Evolutionary conservation across 768 basidiomycete genomes (phyloP), one percentile per base, ranked within the genome.

Genomic region (Phlebiopsis gigantea): DNA sequence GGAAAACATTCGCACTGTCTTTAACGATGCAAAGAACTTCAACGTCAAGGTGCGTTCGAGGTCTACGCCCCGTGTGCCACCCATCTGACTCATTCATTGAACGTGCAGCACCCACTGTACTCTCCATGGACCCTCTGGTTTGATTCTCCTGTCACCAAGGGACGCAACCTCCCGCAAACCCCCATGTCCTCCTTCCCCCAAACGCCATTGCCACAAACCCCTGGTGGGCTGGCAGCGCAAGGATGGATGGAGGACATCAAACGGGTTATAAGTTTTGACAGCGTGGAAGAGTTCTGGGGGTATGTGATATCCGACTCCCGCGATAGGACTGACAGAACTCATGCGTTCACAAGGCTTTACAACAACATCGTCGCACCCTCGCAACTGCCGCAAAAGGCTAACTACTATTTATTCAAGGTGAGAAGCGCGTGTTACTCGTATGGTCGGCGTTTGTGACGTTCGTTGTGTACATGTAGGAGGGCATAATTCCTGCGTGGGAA

Each of bases 251-350:
- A 99, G 67, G 93, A 98, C 66, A 95, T 99, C 67, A 93, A 95
- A 66, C 88, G 90, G 56, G 96, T 99, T 53, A 93, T 98, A 69
- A 87, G 82, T 59, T 97, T 99, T 68, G 90, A 96, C 67, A 91
- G 88, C 57, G 97, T 99, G 19, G 97, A 99, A 74, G 96, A 98
- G 72, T 99, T 99, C 75, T 99, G 97, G 97, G 96, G 96, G 90
- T 90, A 65, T 65, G 87, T 77, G 4, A 28, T 34, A 55, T 26
- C 21, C 25, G 24, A 2, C 4, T 29, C 15, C 15, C 17, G 25
- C 19, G 47, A 19, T 25, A 39, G 12, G 12, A 17, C 21, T 9
- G 24, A 15, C 9, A 25, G 6, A 25, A 43, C n/a, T 56, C 31
- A 39, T 57, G 25, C 17, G 19, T n/a, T 31, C n/a, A 41, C 60